Evolutionary conservation across 225 moss, liverwort and hornwort genomes (phyloP).

Genomic region (Takakia lepidozioides): DNA sequence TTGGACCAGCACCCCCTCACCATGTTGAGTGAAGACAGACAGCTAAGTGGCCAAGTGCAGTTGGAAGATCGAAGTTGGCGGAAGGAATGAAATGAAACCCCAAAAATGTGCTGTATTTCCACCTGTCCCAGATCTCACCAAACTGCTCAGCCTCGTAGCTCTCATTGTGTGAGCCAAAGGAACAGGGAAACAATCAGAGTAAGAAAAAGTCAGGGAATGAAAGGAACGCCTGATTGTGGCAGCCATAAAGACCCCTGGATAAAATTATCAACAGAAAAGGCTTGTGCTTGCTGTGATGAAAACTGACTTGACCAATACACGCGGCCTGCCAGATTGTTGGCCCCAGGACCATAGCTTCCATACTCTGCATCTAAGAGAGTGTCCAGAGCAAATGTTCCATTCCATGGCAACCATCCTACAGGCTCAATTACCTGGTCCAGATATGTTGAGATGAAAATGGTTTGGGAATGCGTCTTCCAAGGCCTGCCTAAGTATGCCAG

Average conservation of each 20-base stretch:
- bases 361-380: slow-evolving; percentile 48
- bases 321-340: slow-evolving; percentile 25
- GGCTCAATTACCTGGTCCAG: slow-evolving; percentile 56
- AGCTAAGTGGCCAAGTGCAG: no score
- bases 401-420: slow-evolving; percentile 42
- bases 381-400: slow-evolving; percentile 37
- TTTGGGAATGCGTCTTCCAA: slow-evolving; percentile 43
- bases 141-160: no score
- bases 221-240: slow-evolving; percentile 31
- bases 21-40: no score
- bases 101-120: no score
- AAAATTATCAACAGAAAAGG: slow-evolving; percentile 43
- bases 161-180: no score
- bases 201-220: slow-evolving; percentile 29
- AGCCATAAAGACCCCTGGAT: slow-evolving; percentile 46
- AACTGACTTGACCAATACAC: slow-evolving; percentile 52
- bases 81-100: no score
- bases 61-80: no score
- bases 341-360: slow-evolving; percentile 49
- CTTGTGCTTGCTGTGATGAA: slow-evolving; percentile 32
- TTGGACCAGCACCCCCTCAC: no score
- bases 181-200: no score
- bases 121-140: no score
- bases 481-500: slow-evolving; percentile 44
- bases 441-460: slow-evolving; percentile 46